Evolutionary conservation across 805 yeast species (phyloP).

Genomic region (Kodamaea nitidulidarum): DNA sequence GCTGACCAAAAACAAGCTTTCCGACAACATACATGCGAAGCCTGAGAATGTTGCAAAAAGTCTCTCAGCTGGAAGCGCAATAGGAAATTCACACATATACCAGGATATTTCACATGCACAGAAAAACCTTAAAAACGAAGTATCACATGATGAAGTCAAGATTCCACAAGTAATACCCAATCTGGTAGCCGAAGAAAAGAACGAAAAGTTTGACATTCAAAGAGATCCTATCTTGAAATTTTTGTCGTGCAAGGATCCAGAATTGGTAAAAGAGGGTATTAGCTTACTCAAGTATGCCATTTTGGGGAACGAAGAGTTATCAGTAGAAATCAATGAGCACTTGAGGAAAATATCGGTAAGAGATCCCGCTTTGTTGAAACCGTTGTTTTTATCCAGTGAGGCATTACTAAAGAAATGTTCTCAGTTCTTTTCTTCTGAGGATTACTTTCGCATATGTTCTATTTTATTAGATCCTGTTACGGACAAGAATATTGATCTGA

Average conservation of each 20-base stretch:
- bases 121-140: no score
- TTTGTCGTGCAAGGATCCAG: conserved; percentile 29
- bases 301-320: conserved; percentile 31
- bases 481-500: conserved; percentile 18
- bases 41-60: no score
- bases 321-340: conserved; percentile 19
- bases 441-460: conserved; percentile 31
- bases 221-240: conserved; percentile 36
- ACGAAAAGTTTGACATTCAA: conserved; percentile 17
- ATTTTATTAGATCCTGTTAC: conserved; percentile 21
- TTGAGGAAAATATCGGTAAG: conserved; percentile 26
- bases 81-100: no score
- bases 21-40: no score
- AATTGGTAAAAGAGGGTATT: conserved; percentile 33
- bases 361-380: conserved; percentile 28
- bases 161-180: neutral
- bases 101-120: no score
- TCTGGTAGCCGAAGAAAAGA: neutral
- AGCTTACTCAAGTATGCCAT: conserved; percentile 36
- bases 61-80: no score
- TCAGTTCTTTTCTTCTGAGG: conserved; percentile 28
- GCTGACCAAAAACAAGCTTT: neutral
- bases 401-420: conserved; percentile 21
- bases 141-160: neutral
- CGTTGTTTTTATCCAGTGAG: conserved; percentile 27